Conservation (phyloP, 2,329 filamentous ascomycete species). For the Decorospora gaudefroyi region DNA sequence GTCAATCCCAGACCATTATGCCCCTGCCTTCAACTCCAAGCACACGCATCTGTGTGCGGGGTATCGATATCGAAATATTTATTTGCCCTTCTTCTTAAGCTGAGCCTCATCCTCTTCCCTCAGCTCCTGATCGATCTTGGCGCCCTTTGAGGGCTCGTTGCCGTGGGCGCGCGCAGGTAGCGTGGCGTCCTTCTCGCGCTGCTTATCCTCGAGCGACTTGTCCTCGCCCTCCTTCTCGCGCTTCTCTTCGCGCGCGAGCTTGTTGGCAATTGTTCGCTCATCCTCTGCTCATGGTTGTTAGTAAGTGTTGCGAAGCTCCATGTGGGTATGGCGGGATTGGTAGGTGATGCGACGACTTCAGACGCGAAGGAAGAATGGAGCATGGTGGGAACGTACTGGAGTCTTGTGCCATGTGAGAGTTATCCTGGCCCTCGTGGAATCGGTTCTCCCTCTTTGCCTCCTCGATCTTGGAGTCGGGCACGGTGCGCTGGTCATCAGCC, state of each 20-base stretch:
- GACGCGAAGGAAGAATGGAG: slow-evolving; percentile 1
- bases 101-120: slow-evolving; percentile 69
- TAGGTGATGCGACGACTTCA: neutral
- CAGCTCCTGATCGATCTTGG: slow-evolving; percentile 71
- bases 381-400: slow-evolving; percentile 62
- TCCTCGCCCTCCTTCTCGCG: slow-evolving; percentile 50
- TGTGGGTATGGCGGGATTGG: neutral
- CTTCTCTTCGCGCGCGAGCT: slow-evolving; percentile 66
- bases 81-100: slow-evolving; percentile 63
- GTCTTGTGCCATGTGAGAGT: slow-evolving; percentile 71
- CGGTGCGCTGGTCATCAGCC: slow-evolving; percentile 73
- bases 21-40: slow-evolving; percentile 14
- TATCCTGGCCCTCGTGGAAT: slow-evolving; percentile 72
- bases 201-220: slow-evolving; percentile 42
- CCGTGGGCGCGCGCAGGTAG: slow-evolving; percentile 65
- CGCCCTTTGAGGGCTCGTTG: slow-evolving; percentile 73
- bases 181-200: slow-evolving; percentile 64
- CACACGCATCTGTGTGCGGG: slow-evolving; percentile 6
- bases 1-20: slow-evolving; percentile 15
- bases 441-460: slow-evolving; percentile 60
- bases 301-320: neutral
- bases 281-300: slow-evolving; percentile 60
- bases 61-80: slow-evolving; percentile 22
- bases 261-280: slow-evolving; percentile 72
- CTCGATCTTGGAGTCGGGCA: slow-evolving; percentile 58